Evolutionary conservation across 2,329 filamentous ascomycete genomes (phyloP).

Genomic region (Penicillium hesseltinei): DNA sequence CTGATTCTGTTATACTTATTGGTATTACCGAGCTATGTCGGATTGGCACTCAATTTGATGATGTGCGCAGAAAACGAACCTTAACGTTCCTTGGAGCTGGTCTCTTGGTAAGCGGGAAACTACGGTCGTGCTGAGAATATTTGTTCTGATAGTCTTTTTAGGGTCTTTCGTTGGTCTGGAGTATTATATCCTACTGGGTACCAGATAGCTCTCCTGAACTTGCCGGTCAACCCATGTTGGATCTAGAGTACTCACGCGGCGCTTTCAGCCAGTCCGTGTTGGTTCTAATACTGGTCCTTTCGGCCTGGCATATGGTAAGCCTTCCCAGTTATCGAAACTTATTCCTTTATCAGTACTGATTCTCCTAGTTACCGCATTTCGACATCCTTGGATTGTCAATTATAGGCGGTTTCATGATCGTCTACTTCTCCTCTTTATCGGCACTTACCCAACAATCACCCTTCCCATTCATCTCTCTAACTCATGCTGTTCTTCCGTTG

Average conservation of each 20-base stretch:
- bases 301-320: conserved; percentile 43
- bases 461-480: conserved; percentile 32
- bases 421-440: conserved; percentile 34
- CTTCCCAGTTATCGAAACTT: background rate
- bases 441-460: conserved; percentile 31
- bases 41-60: conserved; percentile 19
- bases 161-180: conserved; percentile 39
- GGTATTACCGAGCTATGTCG: conserved; percentile 31
- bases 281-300: conserved; percentile 34
- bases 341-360: conserved; percentile 9
- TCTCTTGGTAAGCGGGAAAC: conserved; percentile 28
- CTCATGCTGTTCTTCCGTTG: conserved; percentile 31
- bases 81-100: conserved; percentile 30
- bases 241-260: conserved; percentile 39
- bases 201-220: conserved; percentile 38
- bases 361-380: conserved; percentile 40
- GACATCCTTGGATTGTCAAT: conserved; percentile 42
- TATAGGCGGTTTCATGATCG: conserved; percentile 36
- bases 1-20: conserved; percentile 46
- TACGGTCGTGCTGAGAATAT: background rate
- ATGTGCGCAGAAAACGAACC: conserved; percentile 25
- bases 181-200: conserved; percentile 35
- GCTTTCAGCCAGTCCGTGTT: conserved; percentile 38
- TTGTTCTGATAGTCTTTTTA: conserved; percentile 17
- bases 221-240: conserved; percentile 41